Base-by-base conservation (phyloP, 768 basidiomycete genomes). In the Trametes gibbosa region DNA sequence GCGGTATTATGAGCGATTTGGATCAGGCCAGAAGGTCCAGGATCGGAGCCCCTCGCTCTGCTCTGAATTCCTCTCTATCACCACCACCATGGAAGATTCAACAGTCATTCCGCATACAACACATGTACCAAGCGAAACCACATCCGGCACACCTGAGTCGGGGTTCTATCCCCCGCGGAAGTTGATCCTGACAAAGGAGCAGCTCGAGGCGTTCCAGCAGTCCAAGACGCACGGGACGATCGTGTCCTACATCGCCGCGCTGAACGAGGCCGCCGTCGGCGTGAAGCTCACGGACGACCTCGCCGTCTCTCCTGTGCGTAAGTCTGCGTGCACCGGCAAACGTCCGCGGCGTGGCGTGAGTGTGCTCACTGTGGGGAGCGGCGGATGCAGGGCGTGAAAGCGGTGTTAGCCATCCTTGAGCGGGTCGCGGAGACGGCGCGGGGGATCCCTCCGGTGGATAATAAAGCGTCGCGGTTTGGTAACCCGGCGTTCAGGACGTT, bases 401-500 rank as follows among this genome's bases (percentile, higher is more conserved):
- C 84, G 13, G 75, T 96, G 12, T 70, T 97, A 10, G 66, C 68
- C 0, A 71, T 95, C 1, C 78, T 98, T 2, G 81, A 87, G 29
- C 70, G 73, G 13, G 82, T 98, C 2, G 86, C 91, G 66, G 69
- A 75, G 17, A 75, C 89, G 13, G 91, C 84, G 9, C 76, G 78
- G 17, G 80, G 77, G 3, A 94, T 85, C 0, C 97, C 96, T 1
- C 87, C 95, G 0, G 85, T 95, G 17, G 89, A 95, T 63, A 98
- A 97, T 70, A 80, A 86, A 50, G 87, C 87, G 3, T 98, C 95
- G 40, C 79, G 96, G 29, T 99, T 99, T 68, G 96, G 97, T 1
- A 99, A 99, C 73, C 97, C 97, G 4, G 97, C 97, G 0, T 99
- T 99, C 73, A 79, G 89, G 66, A 84, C 84, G 0, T 97, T 98